Percentiles rank a stretch among this genome's conserved stretches.
Conservation (phyloP, 352 stramenopile genomes). For the Pythium oligandrum region DNA sequence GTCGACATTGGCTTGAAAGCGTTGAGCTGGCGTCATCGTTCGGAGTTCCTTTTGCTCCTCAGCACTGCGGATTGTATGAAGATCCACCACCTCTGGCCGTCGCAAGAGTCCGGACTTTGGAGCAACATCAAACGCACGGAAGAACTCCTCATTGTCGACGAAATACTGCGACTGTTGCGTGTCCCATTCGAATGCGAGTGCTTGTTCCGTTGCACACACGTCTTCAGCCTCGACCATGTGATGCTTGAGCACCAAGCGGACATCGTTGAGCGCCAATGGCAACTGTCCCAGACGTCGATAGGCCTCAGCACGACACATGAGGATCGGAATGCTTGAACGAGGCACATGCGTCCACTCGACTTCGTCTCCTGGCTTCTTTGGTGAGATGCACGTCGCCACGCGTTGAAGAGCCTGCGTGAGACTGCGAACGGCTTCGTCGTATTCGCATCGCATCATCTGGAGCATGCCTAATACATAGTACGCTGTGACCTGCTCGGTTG, state of each 20-base stretch:
- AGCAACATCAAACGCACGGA: conserved; percentile 47
- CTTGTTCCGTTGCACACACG: conserved; percentile 7
- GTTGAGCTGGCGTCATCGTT: conserved; percentile 24
- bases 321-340: conserved; percentile 25
- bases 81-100: conserved; percentile 35
- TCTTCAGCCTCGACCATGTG: conserved; percentile 17
- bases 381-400: background rate
- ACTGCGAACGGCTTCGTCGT: conserved; percentile 26
- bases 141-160: conserved; percentile 42
- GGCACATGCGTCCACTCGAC: conserved; percentile 9
- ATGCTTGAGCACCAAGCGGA: conserved; percentile 27
- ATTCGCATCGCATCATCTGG: conserved; percentile 28
- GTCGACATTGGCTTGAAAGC: conserved; percentile 28
- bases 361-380: conserved; percentile 7
- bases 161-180: conserved; percentile 39
- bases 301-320: conserved; percentile 40
- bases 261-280: conserved; percentile 33
- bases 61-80: conserved; percentile 10
- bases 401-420: conserved; percentile 37
- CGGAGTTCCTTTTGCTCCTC: conserved; percentile 4
- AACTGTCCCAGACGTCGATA: conserved; percentile 42
- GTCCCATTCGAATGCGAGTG: conserved; percentile 27
- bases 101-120: conserved; percentile 29
- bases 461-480: conserved; percentile 32
- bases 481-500: conserved; percentile 26